Evolutionary conservation across 2,329 filamentous ascomycete genomes (phyloP).

Genomic region (Nannizziopsis barbatae): DNA sequence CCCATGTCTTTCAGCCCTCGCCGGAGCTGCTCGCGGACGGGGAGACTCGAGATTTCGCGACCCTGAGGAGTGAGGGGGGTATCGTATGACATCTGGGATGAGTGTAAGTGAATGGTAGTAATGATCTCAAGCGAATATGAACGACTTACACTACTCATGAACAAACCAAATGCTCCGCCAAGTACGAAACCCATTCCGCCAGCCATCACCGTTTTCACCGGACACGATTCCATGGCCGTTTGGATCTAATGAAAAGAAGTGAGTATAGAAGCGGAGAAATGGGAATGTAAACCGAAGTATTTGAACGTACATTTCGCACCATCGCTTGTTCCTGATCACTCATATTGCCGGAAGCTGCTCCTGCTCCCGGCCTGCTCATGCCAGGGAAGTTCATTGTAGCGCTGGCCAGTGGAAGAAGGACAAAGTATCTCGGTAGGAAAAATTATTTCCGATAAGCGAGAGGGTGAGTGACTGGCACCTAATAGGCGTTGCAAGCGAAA

Average conservation of each 20-base stretch:
- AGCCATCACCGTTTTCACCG: constrained; percentile 75
- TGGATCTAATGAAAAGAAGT: constrained; percentile 51
- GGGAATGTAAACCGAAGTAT: neutral
- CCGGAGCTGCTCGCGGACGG: constrained; percentile 70
- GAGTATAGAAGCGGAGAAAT: neutral
- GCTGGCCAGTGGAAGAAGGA: neutral
- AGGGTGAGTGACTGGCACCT: neutral
- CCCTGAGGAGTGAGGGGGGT: constrained; percentile 60
- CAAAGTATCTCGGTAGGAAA: neutral
- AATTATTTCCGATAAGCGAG: neutral
- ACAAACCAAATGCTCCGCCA: constrained; percentile 86
- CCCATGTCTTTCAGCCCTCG: constrained; percentile 94
- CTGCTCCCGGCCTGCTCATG: constrained; percentile 23
- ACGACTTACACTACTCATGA: constrained; percentile 81
- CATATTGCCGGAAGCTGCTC: constrained; percentile 28
- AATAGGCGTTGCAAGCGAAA: no score
- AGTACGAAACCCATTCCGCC: constrained; percentile 91
- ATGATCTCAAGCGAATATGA: neutral
- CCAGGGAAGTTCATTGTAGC: constrained; percentile 29
- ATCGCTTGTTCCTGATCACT: constrained; percentile 39
- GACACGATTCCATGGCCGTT: constrained; percentile 80
- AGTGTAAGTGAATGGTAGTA: constrained; percentile 2
- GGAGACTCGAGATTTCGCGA: constrained; percentile 52
- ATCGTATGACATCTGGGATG: constrained; percentile 88
- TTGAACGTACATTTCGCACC: constrained; percentile 34